phyloP scores from a whole-genome alignment of 208 protist genomes.

The Trypanosoma cruzi region DNA sequence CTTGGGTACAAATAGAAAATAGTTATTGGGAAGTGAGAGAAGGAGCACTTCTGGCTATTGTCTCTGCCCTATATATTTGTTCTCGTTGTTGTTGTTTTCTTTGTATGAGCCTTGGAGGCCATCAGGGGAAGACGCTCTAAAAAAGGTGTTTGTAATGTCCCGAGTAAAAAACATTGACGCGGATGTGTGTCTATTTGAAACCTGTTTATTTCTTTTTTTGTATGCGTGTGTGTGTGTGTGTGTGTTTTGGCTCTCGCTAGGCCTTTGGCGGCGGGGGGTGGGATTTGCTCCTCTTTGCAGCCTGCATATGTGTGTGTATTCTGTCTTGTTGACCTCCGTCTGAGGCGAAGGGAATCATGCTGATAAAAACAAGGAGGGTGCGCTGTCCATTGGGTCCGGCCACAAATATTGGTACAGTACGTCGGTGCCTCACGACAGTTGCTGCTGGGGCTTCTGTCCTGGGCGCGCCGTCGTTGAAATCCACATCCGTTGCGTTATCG shows the following conservation, averaged over 20 bases:
- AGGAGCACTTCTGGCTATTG: not conserved
- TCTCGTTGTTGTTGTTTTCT: not conserved
- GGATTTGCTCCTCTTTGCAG: no score
- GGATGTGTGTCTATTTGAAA: not conserved
- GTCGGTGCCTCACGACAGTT: not conserved
- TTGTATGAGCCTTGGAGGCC: not conserved
- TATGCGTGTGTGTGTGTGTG: not conserved
- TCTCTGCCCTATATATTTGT: not conserved
- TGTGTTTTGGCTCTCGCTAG: not conserved
- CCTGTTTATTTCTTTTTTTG: not conserved
- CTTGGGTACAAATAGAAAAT: not conserved
- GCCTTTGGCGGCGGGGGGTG: not conserved
- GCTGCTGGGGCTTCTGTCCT: not conserved
- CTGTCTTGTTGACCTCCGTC: not conserved
- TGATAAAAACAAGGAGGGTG: not conserved
- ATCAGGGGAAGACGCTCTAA: not conserved
- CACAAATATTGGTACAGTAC: not conserved
- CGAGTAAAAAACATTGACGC: not conserved
- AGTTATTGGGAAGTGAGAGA: not conserved
- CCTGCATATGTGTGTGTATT: not conserved
- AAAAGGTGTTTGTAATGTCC: not conserved
- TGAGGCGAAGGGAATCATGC: not conserved
- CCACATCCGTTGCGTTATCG: not conserved
- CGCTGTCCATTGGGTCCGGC: not conserved
- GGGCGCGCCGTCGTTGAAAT: not conserved